Evolutionary conservation across 83 land plant genomes (phyloP).

Genomic region (Larix sibirica): DNA sequence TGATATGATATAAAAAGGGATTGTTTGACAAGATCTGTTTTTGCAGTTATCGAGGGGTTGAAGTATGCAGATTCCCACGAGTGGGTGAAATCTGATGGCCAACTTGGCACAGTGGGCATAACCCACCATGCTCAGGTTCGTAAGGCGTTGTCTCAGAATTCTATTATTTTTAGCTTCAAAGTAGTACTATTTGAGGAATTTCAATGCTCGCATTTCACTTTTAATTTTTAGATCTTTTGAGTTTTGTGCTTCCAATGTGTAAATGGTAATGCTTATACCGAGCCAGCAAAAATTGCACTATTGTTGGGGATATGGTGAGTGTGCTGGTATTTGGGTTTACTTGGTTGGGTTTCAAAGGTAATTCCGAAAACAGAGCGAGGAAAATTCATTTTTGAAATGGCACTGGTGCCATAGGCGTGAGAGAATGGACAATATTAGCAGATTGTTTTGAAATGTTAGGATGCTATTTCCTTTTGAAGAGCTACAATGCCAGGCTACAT

Average conservation of each 20-base stretch:
- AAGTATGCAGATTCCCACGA: slow-evolving; percentile 91
- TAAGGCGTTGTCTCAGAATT: neutral
- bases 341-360: no score
- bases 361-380: no score
- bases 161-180: neutral
- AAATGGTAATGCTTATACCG: neutral
- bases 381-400: no score
- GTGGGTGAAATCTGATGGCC: slow-evolving; percentile 94
- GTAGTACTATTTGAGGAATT: neutral
- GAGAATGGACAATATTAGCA: neutral
- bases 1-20: neutral
- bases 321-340: neutral
- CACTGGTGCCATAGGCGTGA: neutral
- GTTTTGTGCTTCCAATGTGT: neutral
- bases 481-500: neutral
- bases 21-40: slow-evolving; percentile 4
- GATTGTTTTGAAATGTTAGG: neutral
- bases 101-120: slow-evolving; percentile 85
- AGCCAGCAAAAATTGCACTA: neutral
- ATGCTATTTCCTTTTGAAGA: neutral
- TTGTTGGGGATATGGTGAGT: neutral
- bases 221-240: neutral
- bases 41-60: slow-evolving; percentile 80
- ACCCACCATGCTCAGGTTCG: slow-evolving; percentile 92
- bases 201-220: neutral